A percentile compares a stretch with the other conserved stretches of the same genome.
These are phyloP conservation scores for Solanum chaucha DNA, from an alignment of 257 asterid species.

Conservation along the genomic window DNA sequence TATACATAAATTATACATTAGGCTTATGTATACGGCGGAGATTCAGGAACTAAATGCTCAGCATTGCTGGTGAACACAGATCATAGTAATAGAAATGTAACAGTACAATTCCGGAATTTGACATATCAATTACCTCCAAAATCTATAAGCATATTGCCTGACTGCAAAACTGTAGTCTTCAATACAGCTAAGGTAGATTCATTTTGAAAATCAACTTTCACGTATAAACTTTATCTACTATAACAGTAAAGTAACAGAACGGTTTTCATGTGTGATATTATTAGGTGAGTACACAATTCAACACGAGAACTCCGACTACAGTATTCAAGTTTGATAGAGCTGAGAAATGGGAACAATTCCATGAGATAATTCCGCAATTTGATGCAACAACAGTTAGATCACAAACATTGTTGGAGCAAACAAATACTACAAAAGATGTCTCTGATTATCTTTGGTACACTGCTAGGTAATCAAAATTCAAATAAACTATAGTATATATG, in stretches of 20 bases:
- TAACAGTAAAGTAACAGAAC: background rate
- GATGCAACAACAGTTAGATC: conserved; percentile 32
- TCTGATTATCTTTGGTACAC: conserved; percentile 93
- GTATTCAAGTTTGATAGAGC: conserved; percentile 30
- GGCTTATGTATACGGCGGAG: conserved; percentile 48
- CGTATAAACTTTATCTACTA: background rate
- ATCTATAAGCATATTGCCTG: conserved; percentile 85
- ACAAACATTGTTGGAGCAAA: conserved; percentile 55
- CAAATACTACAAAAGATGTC: conserved; percentile 61
- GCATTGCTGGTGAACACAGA: conserved; percentile 69
- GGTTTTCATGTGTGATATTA: background rate
- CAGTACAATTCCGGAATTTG: conserved; percentile 34
- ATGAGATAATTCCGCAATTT: conserved; percentile 45
- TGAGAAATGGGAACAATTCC: conserved; percentile 43
- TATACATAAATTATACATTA: background rate
- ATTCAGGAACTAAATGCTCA: conserved; percentile 40
- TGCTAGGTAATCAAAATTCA: conserved; percentile 29
- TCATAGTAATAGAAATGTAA: background rate
- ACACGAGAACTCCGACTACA: conserved; percentile 32
- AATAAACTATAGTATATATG: background rate
- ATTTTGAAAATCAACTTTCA: background rate
- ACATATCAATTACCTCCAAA: conserved; percentile 41
- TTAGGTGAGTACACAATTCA: conserved; percentile 43
- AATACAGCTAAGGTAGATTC: conserved; percentile 63
- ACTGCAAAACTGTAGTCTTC: conserved; percentile 55